Percentiles rank a stretch among this genome's conserved stretches.
phyloP scores from a whole-genome alignment of 1,284 basidiomycete genomes.

The Malassezia japonica region DNA sequence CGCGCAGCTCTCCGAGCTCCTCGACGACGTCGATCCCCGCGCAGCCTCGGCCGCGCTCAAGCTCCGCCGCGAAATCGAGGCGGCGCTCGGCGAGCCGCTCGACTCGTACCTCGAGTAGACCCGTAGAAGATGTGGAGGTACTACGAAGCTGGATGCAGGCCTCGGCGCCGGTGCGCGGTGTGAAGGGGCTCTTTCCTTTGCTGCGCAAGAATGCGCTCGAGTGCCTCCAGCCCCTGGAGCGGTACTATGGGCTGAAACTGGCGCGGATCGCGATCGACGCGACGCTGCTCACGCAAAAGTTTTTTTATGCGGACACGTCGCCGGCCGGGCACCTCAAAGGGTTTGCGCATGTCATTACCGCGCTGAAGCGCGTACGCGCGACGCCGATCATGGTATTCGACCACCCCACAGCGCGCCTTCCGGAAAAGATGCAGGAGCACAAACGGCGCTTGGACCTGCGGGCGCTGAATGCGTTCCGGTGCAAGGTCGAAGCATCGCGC shows the following conservation, averaged over 20 bases:
- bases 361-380: neutral
- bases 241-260: neutral
- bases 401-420: conserved; percentile 6
- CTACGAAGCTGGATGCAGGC: conserved; percentile 4
- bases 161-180: neutral
- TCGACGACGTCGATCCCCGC: conserved; percentile 52
- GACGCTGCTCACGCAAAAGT: conserved; percentile 11
- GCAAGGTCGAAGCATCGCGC: neutral
- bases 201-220: neutral
- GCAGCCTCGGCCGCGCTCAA: conserved; percentile 50
- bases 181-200: conserved; percentile 13
- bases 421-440: conserved; percentile 6
- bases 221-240: neutral
- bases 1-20: conserved; percentile 52
- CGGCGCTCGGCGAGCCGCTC: conserved; percentile 48
- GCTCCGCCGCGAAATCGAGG: conserved; percentile 51
- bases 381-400: conserved; percentile 18
- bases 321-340: conserved; percentile 1
- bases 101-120: conserved; percentile 44
- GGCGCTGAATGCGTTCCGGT: neutral
- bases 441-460: neutral
- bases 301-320: conserved; percentile 3
- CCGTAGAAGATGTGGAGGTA: neutral
- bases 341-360: neutral
- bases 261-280: conserved; percentile 17